phyloP scores from a whole-genome alignment of 2,329 filamentous ascomycete genomes.

The Domatiomyces catenatus region DNA sequence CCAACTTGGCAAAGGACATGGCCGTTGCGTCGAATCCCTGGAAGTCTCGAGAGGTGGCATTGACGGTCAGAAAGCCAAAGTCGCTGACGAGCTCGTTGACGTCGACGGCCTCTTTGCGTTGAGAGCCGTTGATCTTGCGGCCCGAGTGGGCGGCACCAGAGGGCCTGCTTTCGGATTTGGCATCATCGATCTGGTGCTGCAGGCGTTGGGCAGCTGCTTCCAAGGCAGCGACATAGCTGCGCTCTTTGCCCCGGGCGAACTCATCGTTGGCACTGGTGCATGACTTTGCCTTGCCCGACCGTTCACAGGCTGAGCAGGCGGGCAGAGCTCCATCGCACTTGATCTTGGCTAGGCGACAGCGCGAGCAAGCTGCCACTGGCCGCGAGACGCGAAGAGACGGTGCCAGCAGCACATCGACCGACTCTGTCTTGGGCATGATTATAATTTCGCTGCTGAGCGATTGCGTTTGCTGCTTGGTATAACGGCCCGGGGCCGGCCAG shows the following conservation, averaged over 20 bases:
- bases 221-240: slow-evolving; percentile 92
- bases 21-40: slow-evolving; percentile 64
- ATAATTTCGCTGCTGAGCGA: neutral
- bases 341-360: slow-evolving; percentile 83
- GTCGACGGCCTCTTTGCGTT: slow-evolving; percentile 58
- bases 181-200: slow-evolving; percentile 52
- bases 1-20: slow-evolving; percentile 82
- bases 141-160: neutral
- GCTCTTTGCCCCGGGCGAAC: slow-evolving; percentile 86
- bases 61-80: slow-evolving; percentile 87
- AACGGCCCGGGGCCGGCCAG: neutral
- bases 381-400: slow-evolving; percentile 58
- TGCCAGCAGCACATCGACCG: slow-evolving; percentile 16
- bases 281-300: slow-evolving; percentile 68
- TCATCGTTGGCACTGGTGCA: slow-evolving; percentile 93
- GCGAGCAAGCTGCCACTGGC: slow-evolving; percentile 63
- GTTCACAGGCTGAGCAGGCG: slow-evolving; percentile 88
- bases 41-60: slow-evolving; percentile 87
- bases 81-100: slow-evolving; percentile 87
- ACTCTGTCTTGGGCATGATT: slow-evolving; percentile 14
- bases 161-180: slow-evolving; percentile 8
- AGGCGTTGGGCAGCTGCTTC: slow-evolving; percentile 81
- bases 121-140: slow-evolving; percentile 23
- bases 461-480: neutral
- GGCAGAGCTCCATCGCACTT: slow-evolving; percentile 96